phyloP scores from a whole-genome alignment of 1,284 basidiomycete species.

The Amylostereum areolatum region DNA sequence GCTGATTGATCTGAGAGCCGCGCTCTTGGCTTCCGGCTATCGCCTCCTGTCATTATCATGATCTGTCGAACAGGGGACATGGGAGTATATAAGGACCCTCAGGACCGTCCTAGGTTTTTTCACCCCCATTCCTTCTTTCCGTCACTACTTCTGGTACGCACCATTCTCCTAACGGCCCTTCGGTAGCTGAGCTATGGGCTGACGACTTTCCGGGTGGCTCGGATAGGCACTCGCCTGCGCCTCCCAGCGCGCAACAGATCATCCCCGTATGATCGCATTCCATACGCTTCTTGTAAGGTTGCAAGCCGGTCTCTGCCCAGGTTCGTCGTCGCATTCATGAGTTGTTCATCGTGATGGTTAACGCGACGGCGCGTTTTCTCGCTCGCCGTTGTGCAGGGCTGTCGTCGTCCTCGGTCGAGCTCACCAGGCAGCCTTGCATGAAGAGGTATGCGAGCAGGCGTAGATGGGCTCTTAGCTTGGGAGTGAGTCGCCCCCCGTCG shows the following conservation, averaged over 20 bases:
- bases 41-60: too few species aligned
- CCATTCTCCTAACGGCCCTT: too few species aligned
- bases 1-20: too few species aligned
- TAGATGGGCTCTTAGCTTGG: background rate
- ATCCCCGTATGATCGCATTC: background rate
- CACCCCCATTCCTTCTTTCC: too few species aligned
- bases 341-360: background rate
- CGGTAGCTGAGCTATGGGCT: too few species aligned
- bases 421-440: background rate
- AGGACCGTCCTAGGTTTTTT: too few species aligned
- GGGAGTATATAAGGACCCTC: too few species aligned
- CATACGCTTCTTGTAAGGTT: slow-evolving; percentile 1
- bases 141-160: too few species aligned
- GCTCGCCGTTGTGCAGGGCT: background rate
- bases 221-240: background rate
- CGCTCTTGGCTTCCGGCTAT: too few species aligned
- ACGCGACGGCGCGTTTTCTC: too few species aligned
- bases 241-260: background rate
- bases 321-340: background rate
- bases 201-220: too few species aligned
- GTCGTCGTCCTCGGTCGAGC: background rate
- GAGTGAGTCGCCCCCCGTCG: background rate
- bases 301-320: background rate
- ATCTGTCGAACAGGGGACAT: too few species aligned
- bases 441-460: background rate